These are phyloP conservation scores for Daldinia concentrica DNA, from an alignment of 495 filamentous ascomycete genomes.

Conservation along the genomic window DNA sequence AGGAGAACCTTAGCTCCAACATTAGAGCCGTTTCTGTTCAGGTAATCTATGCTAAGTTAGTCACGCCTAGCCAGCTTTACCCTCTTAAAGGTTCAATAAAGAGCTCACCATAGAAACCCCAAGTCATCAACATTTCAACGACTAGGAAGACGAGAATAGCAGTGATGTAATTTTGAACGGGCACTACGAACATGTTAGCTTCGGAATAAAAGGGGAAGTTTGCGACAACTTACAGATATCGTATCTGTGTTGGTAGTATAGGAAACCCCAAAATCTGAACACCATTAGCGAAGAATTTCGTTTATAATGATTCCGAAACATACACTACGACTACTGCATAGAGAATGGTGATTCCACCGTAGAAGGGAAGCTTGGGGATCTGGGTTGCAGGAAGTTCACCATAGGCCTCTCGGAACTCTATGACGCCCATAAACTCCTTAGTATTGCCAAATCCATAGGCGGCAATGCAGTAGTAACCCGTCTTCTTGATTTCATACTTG, in stretches of 20 bases:
- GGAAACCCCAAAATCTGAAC: conserved; percentile 82
- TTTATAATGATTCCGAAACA: conserved; percentile 39
- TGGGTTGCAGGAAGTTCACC: conserved; percentile 95
- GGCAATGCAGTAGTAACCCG: conserved; percentile 95
- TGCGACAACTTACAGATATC: conserved; percentile 75
- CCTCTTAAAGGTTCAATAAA: not conserved
- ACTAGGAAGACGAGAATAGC: conserved; percentile 95
- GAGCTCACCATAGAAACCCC: conserved; percentile 83
- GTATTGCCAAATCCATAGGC: conserved; percentile 69
- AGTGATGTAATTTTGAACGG: conserved; percentile 99
- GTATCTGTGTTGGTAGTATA: conserved; percentile 92
- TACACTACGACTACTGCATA: conserved; percentile 86
- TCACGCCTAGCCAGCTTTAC: not conserved
- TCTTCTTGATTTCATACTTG: conserved; percentile 83
- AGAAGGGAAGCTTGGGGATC: conserved; percentile 97
- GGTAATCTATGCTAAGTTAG: conserved; percentile 71
- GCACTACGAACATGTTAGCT: conserved; percentile 66
- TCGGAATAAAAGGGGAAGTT: not conserved
- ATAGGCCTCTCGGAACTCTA: conserved; percentile 94
- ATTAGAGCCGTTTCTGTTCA: conserved; percentile 88
- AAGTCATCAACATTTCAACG: conserved; percentile 96
- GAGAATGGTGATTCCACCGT: conserved; percentile 91
- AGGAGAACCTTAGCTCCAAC: conserved; percentile 84
- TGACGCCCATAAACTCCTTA: conserved; percentile 76
- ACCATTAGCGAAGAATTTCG: conserved; percentile 19